Evolutionary conservation across 179 eudicot genomes (phyloP).

Genomic region (Monotropa hypopitys): DNA sequence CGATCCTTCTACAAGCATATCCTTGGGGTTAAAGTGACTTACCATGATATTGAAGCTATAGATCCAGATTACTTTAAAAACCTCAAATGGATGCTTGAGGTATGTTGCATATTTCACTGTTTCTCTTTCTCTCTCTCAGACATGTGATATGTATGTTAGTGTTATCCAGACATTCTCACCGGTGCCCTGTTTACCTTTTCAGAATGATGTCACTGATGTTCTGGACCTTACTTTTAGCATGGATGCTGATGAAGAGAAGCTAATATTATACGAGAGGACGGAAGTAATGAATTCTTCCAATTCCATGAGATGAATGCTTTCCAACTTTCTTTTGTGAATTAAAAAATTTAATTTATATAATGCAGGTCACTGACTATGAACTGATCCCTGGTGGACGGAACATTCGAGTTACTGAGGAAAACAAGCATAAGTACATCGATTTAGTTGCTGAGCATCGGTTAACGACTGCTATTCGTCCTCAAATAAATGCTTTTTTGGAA

Average conservation of each 20-base stretch:
- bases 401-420: conserved; percentile 91
- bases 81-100: conserved; percentile 99
- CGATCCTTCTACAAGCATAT: conserved; percentile 99
- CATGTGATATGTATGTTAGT: too few relatives aligned
- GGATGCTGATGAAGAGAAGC: conserved; percentile 98
- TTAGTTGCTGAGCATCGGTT: conserved; percentile 96
- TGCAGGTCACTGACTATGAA: conserved; percentile 88
- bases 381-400: conserved; percentile 98
- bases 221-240: conserved; percentile 96
- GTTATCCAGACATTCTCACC: too few relatives aligned
- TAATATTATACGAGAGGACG: conserved; percentile 83
- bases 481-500: conserved; percentile 83
- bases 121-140: too few relatives aligned
- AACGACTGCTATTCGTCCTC: conserved; percentile 98
- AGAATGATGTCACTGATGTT: conserved; percentile 91
- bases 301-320: too few relatives aligned
- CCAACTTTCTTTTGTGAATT: too few relatives aligned
- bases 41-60: conserved; percentile 97
- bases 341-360: conserved; percentile 3
- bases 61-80: conserved; percentile 98
- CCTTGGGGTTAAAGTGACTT: conserved; percentile 94
- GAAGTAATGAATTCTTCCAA: conserved; percentile 46
- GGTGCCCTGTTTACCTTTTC: conserved; percentile 14
- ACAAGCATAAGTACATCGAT: conserved; percentile 94
- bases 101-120: too few relatives aligned